Conservation (phyloP, 306 rosid species). For the Quercus glauca region DNA sequence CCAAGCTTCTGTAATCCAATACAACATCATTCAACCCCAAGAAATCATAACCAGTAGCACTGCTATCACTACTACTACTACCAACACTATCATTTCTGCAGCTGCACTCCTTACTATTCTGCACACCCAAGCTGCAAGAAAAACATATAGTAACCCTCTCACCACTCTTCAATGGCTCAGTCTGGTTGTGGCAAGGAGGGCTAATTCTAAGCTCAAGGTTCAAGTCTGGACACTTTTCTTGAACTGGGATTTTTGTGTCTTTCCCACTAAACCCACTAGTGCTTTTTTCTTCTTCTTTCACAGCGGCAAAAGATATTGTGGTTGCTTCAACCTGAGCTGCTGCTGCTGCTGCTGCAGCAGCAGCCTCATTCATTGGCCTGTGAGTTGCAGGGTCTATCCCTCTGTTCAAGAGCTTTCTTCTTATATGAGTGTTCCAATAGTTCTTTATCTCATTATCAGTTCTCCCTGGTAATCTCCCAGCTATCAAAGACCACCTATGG, state of each 20-base stretch:
- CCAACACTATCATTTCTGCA: conserved; percentile 39
- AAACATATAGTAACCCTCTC: conserved; percentile 34
- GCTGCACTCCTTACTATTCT: conserved; percentile 41
- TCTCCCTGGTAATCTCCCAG: conserved; percentile 91
- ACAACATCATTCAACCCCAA: conserved; percentile 68
- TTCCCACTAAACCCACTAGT: conserved; percentile 19
- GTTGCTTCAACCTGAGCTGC: conserved; percentile 30
- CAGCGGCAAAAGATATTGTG: conserved; percentile 56
- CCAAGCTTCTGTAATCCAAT: conserved; percentile 82
- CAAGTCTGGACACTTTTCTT: conserved; percentile 69
- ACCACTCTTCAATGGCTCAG: conserved; percentile 33
- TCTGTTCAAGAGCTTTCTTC: conserved; percentile 88
- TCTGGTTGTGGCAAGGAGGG: conserved; percentile 60
- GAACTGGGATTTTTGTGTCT: conserved; percentile 19
- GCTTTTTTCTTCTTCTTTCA: conserved; percentile 45
- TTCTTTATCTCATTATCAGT: conserved; percentile 98
- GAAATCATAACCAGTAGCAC: conserved; percentile 66
- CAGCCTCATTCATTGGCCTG: conserved; percentile 53
- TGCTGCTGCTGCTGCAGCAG: background rate
- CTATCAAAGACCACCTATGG: conserved; percentile 87
- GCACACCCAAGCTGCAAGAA: conserved; percentile 53
- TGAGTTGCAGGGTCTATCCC: conserved; percentile 97
- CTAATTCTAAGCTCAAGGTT: conserved; percentile 86
- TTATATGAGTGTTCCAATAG: conserved; percentile 96
- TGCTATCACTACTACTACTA: conserved; percentile 19